Base-by-base conservation (phyloP, 768 basidiomycete genomes). In the Cantharellus anzutake region DNA sequence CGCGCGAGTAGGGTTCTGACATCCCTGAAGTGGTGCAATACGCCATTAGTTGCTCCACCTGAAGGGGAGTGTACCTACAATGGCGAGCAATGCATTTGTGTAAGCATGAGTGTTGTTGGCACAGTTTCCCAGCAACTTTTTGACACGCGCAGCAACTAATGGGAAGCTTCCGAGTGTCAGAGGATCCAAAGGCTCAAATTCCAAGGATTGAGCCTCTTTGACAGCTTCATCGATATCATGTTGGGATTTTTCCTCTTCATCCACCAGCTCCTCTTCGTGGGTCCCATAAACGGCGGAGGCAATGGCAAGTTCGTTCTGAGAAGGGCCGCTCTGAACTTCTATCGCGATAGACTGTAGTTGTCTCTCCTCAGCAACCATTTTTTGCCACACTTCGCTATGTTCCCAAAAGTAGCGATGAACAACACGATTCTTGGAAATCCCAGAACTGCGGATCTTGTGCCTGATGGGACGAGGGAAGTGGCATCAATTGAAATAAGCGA, bases 401-500 rank as follows among this genome's bases (percentile, higher is more conserved):
- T 87, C 82, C 66, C 83, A 86, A 68, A 91, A 92, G 67, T 91
- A 81, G 65, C 78, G 84, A 72, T 90, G 90, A 51, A 94, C 80
- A 67, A 79, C 80, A 61, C 85, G 79, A 68, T 92, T 55, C 82
- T 88, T 66, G n/a, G 64, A 61, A 14, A 51, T 29, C 7, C 62
- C 65, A 35, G 64, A 41, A 41, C 64, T 61, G 38, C 60, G 56
- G 41, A 68, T 59, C 57, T 67, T 67, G 39, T 63, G 61, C 48
- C 64, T 67, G 11, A 48, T 55, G 52, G 20, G 20, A 55, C 7
- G 38, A 52, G 7, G 4, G n/a, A 35, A 60, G 3, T 59, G 51
- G 61, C 58, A 42, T 48, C 51, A 37, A 63, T 37, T 11, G 48
- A 20, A 56, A 29, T 29, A 14, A 51, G 7, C n/a, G 14, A 58